Conservation (phyloP, 768 basidiomycete genomes). For the Boletus fagicola region DNA sequence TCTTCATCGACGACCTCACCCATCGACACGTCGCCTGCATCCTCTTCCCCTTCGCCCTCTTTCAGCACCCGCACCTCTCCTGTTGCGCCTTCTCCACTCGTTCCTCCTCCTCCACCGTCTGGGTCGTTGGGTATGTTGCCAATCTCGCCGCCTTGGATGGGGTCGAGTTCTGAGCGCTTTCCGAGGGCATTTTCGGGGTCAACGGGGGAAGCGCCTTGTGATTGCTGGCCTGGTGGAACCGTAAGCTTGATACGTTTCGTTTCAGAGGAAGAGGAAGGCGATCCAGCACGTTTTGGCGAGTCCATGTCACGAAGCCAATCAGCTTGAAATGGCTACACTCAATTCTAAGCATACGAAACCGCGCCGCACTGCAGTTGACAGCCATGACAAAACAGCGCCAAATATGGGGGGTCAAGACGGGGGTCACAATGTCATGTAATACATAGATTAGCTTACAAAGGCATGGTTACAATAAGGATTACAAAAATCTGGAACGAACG, state of each 20-base stretch:
- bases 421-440: neutral
- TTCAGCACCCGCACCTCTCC: conserved; percentile 41
- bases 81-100: conserved; percentile 22
- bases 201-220: conserved; percentile 69
- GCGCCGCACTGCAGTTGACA: conserved; percentile 3
- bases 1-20: conserved; percentile 76
- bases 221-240: conserved; percentile 42
- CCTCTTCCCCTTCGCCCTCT: conserved; percentile 62
- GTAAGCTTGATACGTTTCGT: conserved; percentile 59
- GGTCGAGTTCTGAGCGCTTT: conserved; percentile 87
- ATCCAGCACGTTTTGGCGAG: conserved; percentile 65
- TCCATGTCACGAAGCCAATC: conserved; percentile 44
- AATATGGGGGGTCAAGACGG: conserved; percentile 19
- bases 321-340: conserved; percentile 22
- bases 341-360: conserved; percentile 11
- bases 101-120: conserved; percentile 17
- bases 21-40: conserved; percentile 77
- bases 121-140: conserved; percentile 59
- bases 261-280: conserved; percentile 53
- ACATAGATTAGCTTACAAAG: neutral
- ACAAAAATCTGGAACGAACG: neutral
- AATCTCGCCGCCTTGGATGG: conserved; percentile 74
- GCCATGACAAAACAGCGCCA: conserved; percentile 14
- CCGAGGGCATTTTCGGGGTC: conserved; percentile 79
- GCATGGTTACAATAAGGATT: neutral